phyloP scores from a whole-genome alignment of 805 yeast genomes.

The Priceomyces carsonii region DNA sequence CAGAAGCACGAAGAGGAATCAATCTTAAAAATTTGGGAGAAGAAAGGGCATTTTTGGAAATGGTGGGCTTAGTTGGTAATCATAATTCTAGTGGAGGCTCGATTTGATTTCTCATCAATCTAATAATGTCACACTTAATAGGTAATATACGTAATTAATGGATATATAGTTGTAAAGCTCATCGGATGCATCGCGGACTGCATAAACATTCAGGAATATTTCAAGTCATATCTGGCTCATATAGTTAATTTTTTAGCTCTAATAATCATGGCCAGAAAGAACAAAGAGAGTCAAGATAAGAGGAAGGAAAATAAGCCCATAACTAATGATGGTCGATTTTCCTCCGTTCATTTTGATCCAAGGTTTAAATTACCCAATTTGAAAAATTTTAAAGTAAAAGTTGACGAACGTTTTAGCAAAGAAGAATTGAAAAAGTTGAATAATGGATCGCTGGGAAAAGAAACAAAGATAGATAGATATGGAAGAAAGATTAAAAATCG shows the following conservation, averaged over 20 bases:
- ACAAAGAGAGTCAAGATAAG: too few relatives aligned
- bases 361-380: conserved; percentile 75
- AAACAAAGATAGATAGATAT: conserved; percentile 76
- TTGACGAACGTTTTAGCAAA: conserved; percentile 82
- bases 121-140: too few relatives aligned
- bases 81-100: conserved; percentile 50
- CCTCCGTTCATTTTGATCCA: conserved; percentile 82
- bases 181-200: too few relatives aligned
- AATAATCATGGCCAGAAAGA: conserved; percentile 8
- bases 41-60: conserved; percentile 80
- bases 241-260: too few relatives aligned
- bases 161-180: too few relatives aligned
- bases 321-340: conserved; percentile 73
- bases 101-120: too few relatives aligned
- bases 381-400: conserved; percentile 68
- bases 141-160: too few relatives aligned
- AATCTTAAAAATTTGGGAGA: conserved; percentile 71
- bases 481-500: conserved; percentile 66
- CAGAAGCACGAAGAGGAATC: conserved; percentile 70
- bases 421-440: conserved; percentile 56
- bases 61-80: conserved; percentile 68
- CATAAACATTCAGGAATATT: too few relatives aligned
- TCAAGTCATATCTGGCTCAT: too few relatives aligned
- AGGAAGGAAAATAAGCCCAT: conserved; percentile 25
- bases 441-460: conserved; percentile 48